Evolutionary conservation across 306 rosid species (phyloP).

Genomic region (Fragaria iinumae): DNA sequence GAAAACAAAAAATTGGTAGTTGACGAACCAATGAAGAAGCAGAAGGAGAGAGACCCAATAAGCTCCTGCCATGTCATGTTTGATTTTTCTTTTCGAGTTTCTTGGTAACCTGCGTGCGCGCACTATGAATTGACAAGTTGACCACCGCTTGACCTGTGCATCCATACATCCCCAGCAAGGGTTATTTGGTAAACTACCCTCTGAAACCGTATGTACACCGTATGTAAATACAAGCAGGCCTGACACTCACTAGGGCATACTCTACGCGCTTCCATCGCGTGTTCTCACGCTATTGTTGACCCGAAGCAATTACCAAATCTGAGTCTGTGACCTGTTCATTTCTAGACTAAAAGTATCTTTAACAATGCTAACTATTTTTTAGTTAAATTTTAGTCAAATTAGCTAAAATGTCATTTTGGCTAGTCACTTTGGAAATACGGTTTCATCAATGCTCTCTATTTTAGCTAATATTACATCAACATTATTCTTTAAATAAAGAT

Average conservation of each 20-base stretch:
- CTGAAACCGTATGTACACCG: not conserved
- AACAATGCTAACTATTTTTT: too few species aligned
- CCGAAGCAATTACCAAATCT: not conserved
- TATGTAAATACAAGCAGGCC: not conserved
- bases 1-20: not conserved
- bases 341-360: too few species aligned
- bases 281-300: not conserved
- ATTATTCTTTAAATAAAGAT: too few species aligned
- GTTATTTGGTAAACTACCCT: not conserved
- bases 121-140: conserved; percentile 1
- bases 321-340: too few species aligned
- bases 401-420: too few species aligned
- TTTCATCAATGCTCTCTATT: too few species aligned
- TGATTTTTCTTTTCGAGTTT: not conserved
- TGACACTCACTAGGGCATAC: not conserved
- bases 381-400: too few species aligned
- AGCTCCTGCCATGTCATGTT: not conserved
- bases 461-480: too few species aligned
- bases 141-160: not conserved
- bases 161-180: not conserved
- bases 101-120: not conserved
- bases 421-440: too few species aligned
- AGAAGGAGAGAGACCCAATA: not conserved
- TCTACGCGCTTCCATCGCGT: not conserved
- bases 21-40: not conserved